These are phyloP conservation scores for Irpex lacteus DNA, from an alignment of 1,284 basidiomycete species.

Conservation along the genomic window DNA sequence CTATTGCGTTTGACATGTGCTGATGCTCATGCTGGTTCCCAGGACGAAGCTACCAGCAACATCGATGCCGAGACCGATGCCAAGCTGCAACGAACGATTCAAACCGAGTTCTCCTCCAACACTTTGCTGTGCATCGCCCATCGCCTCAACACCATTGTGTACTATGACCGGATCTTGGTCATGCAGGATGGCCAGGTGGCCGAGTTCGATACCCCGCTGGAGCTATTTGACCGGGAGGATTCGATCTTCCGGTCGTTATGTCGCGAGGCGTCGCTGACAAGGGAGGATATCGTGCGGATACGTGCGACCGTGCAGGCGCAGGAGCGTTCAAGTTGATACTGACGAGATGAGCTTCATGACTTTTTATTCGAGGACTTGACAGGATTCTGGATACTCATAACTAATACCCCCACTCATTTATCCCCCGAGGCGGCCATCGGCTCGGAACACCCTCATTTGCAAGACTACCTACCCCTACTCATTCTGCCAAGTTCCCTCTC, in stretches of 20 bases:
- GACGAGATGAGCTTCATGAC: too few relatives aligned
- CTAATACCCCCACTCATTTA: too few relatives aligned
- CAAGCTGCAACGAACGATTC: slow-evolving; percentile 73
- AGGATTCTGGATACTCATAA: neutral
- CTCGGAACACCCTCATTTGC: neutral
- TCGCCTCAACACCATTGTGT: slow-evolving; percentile 75
- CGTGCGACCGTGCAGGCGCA: slow-evolving; percentile 16
- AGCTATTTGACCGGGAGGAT: slow-evolving; percentile 63
- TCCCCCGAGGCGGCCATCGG: too few relatives aligned
- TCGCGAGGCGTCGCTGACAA: slow-evolving; percentile 65
- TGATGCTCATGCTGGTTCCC: too few relatives aligned
- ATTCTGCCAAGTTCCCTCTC: too few relatives aligned
- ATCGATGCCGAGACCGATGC: slow-evolving; percentile 83
- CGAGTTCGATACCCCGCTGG: slow-evolving; percentile 78
- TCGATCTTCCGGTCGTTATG: slow-evolving; percentile 80
- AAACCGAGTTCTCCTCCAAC: slow-evolving; percentile 60
- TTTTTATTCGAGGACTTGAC: neutral
- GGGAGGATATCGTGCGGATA: slow-evolving; percentile 51
- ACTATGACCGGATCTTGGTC: slow-evolving; percentile 76
- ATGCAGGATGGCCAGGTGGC: slow-evolving; percentile 69
- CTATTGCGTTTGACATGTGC: neutral
- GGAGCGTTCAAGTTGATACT: too few relatives aligned
- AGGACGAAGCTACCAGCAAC: slow-evolving; percentile 81
- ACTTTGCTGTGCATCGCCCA: slow-evolving; percentile 76
- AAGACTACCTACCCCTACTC: too few relatives aligned